Evolutionary conservation across 305 asterid species (phyloP).

Genomic region (Caryopteris hybrid): DNA sequence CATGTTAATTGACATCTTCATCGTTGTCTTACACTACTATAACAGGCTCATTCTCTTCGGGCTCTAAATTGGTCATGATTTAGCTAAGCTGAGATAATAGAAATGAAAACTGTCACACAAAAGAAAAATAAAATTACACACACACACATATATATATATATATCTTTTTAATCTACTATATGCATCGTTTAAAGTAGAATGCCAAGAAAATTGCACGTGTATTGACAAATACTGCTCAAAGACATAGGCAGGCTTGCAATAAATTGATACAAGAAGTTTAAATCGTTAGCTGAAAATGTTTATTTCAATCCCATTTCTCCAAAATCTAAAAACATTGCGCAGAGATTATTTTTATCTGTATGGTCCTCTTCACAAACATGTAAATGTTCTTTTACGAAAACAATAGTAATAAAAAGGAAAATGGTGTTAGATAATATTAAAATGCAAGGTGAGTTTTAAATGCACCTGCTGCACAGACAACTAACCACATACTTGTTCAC

Average conservation of each 20-base stretch:
- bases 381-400: neutral
- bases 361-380: neutral
- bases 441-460: constrained; percentile 40
- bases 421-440: neutral
- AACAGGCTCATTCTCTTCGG: neutral
- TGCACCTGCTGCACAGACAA: constrained; percentile 56
- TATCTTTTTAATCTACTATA: too few species aligned
- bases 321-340: neutral
- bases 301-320: neutral
- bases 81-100: neutral
- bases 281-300: constrained; percentile 7
- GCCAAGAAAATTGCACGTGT: neutral
- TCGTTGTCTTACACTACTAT: too few species aligned
- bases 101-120: too few species aligned
- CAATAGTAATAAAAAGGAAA: constrained; percentile 13
- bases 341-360: neutral
- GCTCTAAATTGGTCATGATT: neutral
- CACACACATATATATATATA: too few species aligned
- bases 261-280: neutral
- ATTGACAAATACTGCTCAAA: neutral
- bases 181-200: constrained; percentile 1
- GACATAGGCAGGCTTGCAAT: neutral
- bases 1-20: too few species aligned
- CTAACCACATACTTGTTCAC: constrained; percentile 64
- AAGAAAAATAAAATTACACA: too few species aligned